phyloP scores from a whole-genome alignment of 2,329 filamentous ascomycete species.

The Aspergillus sp. region DNA sequence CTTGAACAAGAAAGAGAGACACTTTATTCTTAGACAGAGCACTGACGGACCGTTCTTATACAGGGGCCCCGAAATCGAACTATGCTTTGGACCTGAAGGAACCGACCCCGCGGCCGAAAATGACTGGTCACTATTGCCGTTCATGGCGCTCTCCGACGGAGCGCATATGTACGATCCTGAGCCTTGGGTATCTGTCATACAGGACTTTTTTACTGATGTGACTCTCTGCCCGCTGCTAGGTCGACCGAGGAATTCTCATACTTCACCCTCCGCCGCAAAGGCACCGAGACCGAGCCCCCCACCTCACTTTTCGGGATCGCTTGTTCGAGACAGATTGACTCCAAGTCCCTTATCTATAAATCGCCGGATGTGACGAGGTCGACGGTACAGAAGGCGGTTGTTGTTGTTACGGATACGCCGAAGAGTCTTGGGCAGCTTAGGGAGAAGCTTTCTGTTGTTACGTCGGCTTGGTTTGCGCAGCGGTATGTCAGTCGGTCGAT shows the following conservation, averaged over 20 bases:
- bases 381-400: slow-evolving; percentile 96
- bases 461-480: slow-evolving; percentile 94
- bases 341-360: slow-evolving; percentile 71
- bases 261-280: slow-evolving; percentile 76
- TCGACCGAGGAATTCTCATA: slow-evolving; percentile 97
- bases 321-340: slow-evolving; percentile 88
- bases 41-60: background rate
- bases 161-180: slow-evolving; percentile 73
- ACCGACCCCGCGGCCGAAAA: slow-evolving; percentile 77
- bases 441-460: slow-evolving; percentile 86
- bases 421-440: slow-evolving; percentile 87
- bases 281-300: slow-evolving; percentile 50
- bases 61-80: slow-evolving; percentile 88
- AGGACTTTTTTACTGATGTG: slow-evolving; percentile 10
- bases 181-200: background rate
- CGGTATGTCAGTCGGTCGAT: slow-evolving; percentile 49
- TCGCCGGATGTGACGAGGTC: slow-evolving; percentile 91
- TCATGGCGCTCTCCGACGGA: slow-evolving; percentile 95
- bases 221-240: slow-evolving; percentile 44
- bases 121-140: slow-evolving; percentile 88
- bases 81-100: slow-evolving; percentile 80
- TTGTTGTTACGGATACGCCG: slow-evolving; percentile 89
- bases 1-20: background rate
- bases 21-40: background rate
- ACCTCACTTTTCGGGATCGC: slow-evolving; percentile 94